Evolutionary conservation across 441 rosid genomes (phyloP).

Genomic region (Brassica balearica): DNA sequence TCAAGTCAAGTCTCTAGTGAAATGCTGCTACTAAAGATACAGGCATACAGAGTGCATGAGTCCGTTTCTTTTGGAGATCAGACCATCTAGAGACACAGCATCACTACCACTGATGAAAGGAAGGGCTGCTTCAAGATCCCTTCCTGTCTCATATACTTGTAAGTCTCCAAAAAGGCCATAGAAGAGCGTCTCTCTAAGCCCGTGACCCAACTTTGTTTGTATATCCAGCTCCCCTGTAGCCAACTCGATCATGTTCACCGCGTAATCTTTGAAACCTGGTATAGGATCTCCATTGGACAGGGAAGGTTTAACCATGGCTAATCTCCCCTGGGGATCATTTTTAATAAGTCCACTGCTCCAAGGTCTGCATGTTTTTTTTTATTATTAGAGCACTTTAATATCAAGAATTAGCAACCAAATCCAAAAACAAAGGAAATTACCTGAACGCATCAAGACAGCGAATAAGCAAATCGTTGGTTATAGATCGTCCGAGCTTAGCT

Average conservation of each 20-base stretch:
- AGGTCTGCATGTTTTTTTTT: slow-evolving; percentile 43
- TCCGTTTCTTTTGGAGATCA: slow-evolving; percentile 55
- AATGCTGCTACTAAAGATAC: neutral
- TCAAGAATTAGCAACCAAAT: neutral
- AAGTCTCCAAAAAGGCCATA: slow-evolving; percentile 57
- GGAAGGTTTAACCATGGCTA: slow-evolving; percentile 51
- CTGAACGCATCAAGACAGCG: slow-evolving; percentile 62
- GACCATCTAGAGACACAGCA: slow-evolving; percentile 67
- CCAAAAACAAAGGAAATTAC: slow-evolving; percentile 41
- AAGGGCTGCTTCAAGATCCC: slow-evolving; percentile 50
- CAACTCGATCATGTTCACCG: slow-evolving; percentile 65
- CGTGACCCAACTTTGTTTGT: slow-evolving; percentile 44
- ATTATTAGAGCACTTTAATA: neutral
- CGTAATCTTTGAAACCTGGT: slow-evolving; percentile 65
- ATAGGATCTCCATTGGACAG: slow-evolving; percentile 49
- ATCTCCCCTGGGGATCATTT: slow-evolving; percentile 51
- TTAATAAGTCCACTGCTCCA: slow-evolving; percentile 43
- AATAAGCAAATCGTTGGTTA: slow-evolving; percentile 54
- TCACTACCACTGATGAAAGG: slow-evolving; percentile 48
- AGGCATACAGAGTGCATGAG: slow-evolving; percentile 48
- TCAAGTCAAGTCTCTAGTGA: too few relatives aligned
- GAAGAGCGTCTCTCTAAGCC: slow-evolving; percentile 69
- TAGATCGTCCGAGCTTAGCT: slow-evolving; percentile 47
- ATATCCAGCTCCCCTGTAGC: slow-evolving; percentile 31
- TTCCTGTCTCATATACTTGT: slow-evolving; percentile 62